Evolutionary conservation across 441 rosid genomes (phyloP), one percentile per base, ranked within the genome.

Genomic region (Macaranga tanarius): DNA sequence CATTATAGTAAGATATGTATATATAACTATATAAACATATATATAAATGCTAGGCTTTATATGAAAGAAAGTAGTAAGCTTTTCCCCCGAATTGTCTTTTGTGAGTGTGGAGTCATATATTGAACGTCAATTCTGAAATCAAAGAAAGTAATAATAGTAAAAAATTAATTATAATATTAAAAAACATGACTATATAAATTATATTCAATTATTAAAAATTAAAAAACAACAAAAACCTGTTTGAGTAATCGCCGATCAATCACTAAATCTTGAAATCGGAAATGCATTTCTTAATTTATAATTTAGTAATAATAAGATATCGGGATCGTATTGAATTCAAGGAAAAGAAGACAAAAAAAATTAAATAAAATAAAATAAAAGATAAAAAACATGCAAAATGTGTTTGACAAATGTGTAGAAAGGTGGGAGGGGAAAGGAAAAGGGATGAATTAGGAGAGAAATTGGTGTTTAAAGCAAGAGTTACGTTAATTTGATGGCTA

Each of bases 401-500:
- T 72, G 76, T 80, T 74, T 74, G 74, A 81, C 58, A 76, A 72
- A 71, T 73, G 79, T 70, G 74, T 28, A 40, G 72, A 73, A 69
- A 48, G 72, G 81, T 74, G 59, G 20, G 75, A 44, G 28, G 71
- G 68, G 67, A 79, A 71, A 67, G 70, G 70, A 69, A 72, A 81
- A 60, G 75, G 71, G 58, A 63, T 4, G 73, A 64, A 65, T 60
- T 26, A 73, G 51, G 56, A 62, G 55, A n/a, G 75, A 50, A 77
- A 65, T 69, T 77, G 76, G 54, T 67, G 81, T 80, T 82, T 79
- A 66, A 75, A 78, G 85, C 88, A 79, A 76, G 34, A 69, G 3
- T 78, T 63, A 44, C 84, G 78, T 84, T 72, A 11, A 72, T 79
- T 81, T 73, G 67, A 79, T 72, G 88, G 87, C 57, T 69, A 20